phyloP scores from a whole-genome alignment of 2,329 filamentous ascomycete genomes.

The Pezicula carpinea region DNA sequence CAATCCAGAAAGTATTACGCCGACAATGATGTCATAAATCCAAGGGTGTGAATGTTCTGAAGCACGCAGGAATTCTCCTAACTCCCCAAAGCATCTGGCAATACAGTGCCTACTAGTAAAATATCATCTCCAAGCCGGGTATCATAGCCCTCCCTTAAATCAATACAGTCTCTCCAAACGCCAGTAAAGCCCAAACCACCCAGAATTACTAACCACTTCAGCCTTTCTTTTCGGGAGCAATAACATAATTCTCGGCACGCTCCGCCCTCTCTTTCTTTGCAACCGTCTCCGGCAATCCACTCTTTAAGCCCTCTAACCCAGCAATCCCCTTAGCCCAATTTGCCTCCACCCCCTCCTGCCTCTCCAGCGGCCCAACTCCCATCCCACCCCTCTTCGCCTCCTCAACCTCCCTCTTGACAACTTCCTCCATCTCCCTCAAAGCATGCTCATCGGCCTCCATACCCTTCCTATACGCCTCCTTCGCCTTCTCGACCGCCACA shows the following conservation, averaged over 20 bases:
- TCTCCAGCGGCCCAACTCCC: conserved; percentile 34
- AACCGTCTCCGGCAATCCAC: conserved; percentile 56
- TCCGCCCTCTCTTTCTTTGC: conserved; percentile 62
- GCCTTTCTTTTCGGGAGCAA: conserved; percentile 3
- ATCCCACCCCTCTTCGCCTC: conserved; percentile 18
- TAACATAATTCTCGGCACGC: conserved; percentile 39
- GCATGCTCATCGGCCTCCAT: conserved; percentile 16
- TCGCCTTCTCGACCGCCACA: conserved; percentile 13
- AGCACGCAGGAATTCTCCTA: neutral
- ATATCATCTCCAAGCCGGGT: too few relatives aligned
- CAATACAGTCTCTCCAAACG: neutral
- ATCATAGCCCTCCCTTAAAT: neutral
- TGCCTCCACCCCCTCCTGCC: conserved; percentile 42
- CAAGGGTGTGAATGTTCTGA: neutral
- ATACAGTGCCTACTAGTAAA: too few relatives aligned
- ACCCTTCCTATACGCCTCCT: conserved; percentile 10
- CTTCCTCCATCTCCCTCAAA: conserved; percentile 8
- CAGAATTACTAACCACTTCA: neutral
- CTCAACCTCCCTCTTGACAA: conserved; percentile 5
- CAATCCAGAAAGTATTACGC: neutral
- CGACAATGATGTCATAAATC: neutral
- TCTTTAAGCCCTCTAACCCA: conserved; percentile 48
- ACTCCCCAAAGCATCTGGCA: neutral
- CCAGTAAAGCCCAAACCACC: conserved; percentile 1
- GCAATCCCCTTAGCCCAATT: conserved; percentile 44